A percentile compares a stretch with the other conserved stretches of the same genome.
phyloP scores from a whole-genome alignment of 352 stramenopile genomes.

The Pythium vanterpoolii region DNA sequence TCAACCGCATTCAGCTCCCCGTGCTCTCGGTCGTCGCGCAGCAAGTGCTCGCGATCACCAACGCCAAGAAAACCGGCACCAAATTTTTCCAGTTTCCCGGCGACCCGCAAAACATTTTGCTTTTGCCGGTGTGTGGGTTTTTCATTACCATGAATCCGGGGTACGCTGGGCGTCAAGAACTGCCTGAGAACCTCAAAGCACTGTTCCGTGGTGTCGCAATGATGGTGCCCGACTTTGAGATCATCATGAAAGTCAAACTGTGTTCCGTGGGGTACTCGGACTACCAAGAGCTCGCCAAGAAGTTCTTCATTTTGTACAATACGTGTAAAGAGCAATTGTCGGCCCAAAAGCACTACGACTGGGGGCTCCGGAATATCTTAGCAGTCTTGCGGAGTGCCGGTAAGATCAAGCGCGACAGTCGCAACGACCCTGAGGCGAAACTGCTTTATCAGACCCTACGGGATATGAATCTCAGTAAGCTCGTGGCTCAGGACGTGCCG shows the following conservation, averaged over 20 bases:
- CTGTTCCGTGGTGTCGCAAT: constrained; percentile 89
- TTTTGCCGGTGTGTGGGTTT: constrained; percentile 95
- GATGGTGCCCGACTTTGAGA: constrained; percentile 93
- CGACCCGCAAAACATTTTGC: constrained; percentile 95
- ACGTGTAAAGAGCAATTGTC: constrained; percentile 91
- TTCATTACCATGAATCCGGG: constrained; percentile 99
- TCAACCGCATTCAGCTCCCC: constrained; percentile 96
- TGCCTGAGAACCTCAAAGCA: constrained; percentile 98
- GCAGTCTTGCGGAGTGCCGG: constrained; percentile 85
- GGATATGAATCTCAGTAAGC: constrained; percentile 99
- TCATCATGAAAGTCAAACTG: constrained; percentile 96
- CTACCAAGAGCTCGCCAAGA: constrained; percentile 89
- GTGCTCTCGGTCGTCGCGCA: constrained; percentile 97
- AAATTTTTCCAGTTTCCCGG: constrained; percentile 97
- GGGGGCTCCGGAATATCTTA: constrained; percentile 89
- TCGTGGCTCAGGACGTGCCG: constrained; percentile 97
- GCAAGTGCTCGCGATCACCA: constrained; percentile 97
- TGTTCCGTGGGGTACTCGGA: constrained; percentile 94
- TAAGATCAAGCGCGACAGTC: constrained; percentile 90
- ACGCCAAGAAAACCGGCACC: constrained; percentile 95
- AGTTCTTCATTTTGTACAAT: constrained; percentile 92
- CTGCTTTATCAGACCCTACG: constrained; percentile 88
- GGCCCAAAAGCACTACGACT: constrained; percentile 93
- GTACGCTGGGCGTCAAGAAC: constrained; percentile 96
- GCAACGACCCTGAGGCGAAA: constrained; percentile 85